phyloP scores from a whole-genome alignment of 176 grass and related monocot species.

The Saccharum officinarum region DNA sequence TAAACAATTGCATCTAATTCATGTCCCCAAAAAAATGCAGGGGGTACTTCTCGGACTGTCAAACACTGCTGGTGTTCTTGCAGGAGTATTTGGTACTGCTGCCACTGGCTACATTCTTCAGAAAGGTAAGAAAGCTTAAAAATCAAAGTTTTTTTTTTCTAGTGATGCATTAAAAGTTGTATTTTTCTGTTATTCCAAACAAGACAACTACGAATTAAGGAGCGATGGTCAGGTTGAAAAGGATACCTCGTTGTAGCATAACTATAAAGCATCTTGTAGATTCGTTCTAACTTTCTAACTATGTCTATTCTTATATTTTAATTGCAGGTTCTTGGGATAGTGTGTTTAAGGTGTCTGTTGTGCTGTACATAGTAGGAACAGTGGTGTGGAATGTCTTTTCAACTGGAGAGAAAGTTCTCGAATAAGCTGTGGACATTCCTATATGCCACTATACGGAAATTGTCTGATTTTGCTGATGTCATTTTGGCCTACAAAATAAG shows the following conservation, averaged over 20 bases:
- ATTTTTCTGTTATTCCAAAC: neutral
- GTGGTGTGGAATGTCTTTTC: conserved; percentile 94
- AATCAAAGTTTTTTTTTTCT: neutral
- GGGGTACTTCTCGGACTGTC: conserved; percentile 90
- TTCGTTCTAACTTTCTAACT: conserved; percentile 5
- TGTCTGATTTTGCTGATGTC: conserved; percentile 33
- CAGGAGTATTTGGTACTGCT: conserved; percentile 93
- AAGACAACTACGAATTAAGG: neutral
- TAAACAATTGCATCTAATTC: conserved; percentile 24
- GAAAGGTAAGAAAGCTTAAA: conserved; percentile 48
- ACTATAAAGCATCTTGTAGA: neutral
- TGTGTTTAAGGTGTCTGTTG: conserved; percentile 86
- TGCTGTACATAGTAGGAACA: conserved; percentile 78
- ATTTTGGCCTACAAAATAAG: neutral
- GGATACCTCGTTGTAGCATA: neutral
- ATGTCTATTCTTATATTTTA: conserved; percentile 1
- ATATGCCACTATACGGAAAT: conserved; percentile 5
- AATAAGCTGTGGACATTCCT: conserved; percentile 41
- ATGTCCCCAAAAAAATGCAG: conserved; percentile 26
- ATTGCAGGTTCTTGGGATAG: conserved; percentile 90
- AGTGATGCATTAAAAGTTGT: neutral
- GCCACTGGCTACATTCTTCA: conserved; percentile 91
- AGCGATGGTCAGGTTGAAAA: neutral
- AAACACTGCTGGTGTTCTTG: conserved; percentile 94
- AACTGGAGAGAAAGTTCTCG: conserved; percentile 83